Percentiles rank a stretch among this genome's conserved stretches.
Evolutionary conservation across 202 grass and related monocot genomes (phyloP).

Genomic region (Carex sylvatica): DNA sequence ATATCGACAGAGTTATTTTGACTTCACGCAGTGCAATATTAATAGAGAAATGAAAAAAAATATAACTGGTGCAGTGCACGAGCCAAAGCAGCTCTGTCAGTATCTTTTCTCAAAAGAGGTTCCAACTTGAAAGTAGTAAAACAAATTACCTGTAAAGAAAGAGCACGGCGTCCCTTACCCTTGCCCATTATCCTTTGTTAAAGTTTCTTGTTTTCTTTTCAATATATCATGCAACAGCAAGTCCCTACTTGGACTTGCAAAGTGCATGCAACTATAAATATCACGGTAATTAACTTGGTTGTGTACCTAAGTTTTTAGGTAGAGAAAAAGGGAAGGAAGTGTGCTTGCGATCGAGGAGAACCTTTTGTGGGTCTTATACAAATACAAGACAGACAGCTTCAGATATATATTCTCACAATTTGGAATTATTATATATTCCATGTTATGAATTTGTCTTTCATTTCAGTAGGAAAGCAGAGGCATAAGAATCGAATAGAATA

Average conservation of each 20-base stretch:
- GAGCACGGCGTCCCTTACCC: constrained; percentile 28
- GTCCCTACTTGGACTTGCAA: constrained; percentile 23
- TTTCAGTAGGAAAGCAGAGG: background rate
- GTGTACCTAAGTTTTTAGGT: constrained; percentile 14
- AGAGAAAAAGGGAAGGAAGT: background rate
- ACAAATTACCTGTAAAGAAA: constrained; percentile 19
- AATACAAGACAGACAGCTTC: background rate
- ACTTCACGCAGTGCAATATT: too few species aligned
- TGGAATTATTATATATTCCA: constrained; percentile 17
- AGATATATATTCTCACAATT: background rate
- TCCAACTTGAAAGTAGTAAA: background rate
- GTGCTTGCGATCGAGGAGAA: background rate
- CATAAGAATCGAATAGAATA: constrained; percentile 16
- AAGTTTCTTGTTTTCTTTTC: background rate
- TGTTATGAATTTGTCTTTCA: background rate
- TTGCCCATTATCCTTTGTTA: constrained; percentile 12
- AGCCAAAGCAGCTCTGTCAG: too few species aligned
- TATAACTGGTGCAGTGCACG: too few species aligned
- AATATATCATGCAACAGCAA: background rate
- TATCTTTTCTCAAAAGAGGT: too few species aligned
- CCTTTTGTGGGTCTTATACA: constrained; percentile 9
- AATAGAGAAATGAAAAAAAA: too few species aligned
- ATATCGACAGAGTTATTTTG: too few species aligned
- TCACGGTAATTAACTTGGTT: background rate
- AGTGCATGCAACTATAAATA: constrained; percentile 23